Base-by-base conservation (phyloP, 1,284 basidiomycete genomes). In the Chiua sp. region DNA sequence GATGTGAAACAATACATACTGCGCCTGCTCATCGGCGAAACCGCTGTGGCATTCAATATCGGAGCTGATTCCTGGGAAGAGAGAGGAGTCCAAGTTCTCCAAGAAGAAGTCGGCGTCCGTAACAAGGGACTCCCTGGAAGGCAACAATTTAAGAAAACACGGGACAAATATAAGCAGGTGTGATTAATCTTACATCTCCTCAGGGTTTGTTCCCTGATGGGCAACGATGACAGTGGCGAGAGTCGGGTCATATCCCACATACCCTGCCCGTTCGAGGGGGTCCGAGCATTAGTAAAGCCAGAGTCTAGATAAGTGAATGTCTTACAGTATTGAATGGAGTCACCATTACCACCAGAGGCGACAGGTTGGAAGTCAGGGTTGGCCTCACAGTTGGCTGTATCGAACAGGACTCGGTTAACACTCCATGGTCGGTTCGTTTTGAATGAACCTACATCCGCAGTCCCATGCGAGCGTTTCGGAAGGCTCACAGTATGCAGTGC, bases 321-420 rank as follows among this genome's bases (percentile, higher is more conserved):
- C 77, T 68, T 51, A 81, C 80, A 83, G 62, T 76, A 87, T 65
- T 89, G 88, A 2, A 79, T 71, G 7, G 61, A 62, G 28, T 71
- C 66, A 4, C 86, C 87, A 61, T 90, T 77, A 3, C 88, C 89
- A 42, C 88, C 89, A 7, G 86, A 81, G 10, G 87, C 88, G 10
- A 85, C 72, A 2, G 87, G 84, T 28, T 79, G 58, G 63, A 90
- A 90, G 8, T 67, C 70, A 2, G 85, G 72, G 65, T 87, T 89
- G 7, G 81, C 84, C n/a, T 80, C 55, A 63, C 88, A 91, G 62
- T 82, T 81, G 4, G 74, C 86, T 87, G 37, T 6, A 59, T 51
- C 51, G 2, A 47, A 32, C 20, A 42, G 7, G 13, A 28, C 13
- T 16, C 13, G 35, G 18, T 61, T 26, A 59, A 47, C 22, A 18